phyloP scores from a whole-genome alignment of 345 rosid species.

The Balakata baccata region DNA sequence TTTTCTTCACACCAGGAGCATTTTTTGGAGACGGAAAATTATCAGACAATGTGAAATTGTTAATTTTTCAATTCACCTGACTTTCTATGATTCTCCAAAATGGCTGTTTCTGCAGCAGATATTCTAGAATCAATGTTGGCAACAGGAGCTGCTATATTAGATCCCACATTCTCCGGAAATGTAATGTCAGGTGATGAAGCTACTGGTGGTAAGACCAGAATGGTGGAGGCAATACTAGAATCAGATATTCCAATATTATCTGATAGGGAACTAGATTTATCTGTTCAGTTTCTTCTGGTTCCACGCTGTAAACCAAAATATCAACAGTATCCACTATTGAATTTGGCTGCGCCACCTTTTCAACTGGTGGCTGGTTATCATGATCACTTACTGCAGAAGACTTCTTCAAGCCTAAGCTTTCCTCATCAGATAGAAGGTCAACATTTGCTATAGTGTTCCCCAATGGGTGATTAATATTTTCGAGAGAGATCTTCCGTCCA shows the following conservation, averaged over 20 bases:
- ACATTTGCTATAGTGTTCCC: conserved; percentile 12
- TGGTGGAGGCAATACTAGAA: conserved; percentile 21
- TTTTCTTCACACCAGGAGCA: conserved; percentile 32
- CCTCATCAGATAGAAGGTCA: conserved; percentile 25
- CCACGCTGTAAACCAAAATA: conserved; percentile 18
- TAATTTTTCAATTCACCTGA: conserved; percentile 26
- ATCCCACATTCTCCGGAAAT: conserved; percentile 13
- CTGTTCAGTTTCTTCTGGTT: conserved; percentile 26
- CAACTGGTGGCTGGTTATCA: conserved; percentile 19
- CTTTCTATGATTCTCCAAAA: conserved; percentile 22
- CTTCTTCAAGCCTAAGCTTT: conserved; percentile 16
- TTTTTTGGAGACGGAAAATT: conserved; percentile 13
- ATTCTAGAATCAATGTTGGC: conserved; percentile 20
- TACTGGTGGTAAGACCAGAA: conserved; percentile 28
- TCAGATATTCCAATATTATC: conserved; percentile 20
- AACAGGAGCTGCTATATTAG: conserved; percentile 19
- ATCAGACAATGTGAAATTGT: conserved; percentile 18
- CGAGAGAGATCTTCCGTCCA: conserved; percentile 26
- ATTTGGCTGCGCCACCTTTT: conserved; percentile 9
- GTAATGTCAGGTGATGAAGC: conserved; percentile 26
- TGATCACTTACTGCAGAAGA: conserved; percentile 18
- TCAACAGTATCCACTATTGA: conserved; percentile 1
- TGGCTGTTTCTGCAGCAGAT: conserved; percentile 22
- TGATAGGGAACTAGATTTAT: conserved; percentile 16
- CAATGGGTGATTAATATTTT: conserved; percentile 18